Conservation (phyloP, 805 yeast genomes). For the Ogataea pignaliae region DNA sequence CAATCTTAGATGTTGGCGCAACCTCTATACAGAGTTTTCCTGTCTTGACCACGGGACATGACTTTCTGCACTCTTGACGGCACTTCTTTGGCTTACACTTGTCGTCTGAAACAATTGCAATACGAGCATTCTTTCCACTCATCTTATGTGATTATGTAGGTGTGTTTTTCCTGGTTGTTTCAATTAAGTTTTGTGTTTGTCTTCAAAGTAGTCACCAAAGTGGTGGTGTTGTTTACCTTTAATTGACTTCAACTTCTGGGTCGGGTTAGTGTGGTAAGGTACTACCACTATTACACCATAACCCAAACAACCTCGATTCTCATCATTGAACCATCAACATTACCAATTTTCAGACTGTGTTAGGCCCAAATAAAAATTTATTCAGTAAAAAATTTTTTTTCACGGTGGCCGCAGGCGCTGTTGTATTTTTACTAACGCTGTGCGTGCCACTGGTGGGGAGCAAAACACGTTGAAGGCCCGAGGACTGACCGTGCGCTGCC, state of each 20-base stretch:
- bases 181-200: background rate
- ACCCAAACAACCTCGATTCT: too few relatives aligned
- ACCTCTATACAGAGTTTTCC: constrained; percentile 98
- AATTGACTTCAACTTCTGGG: background rate
- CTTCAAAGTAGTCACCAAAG: background rate
- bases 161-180: background rate
- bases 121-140: constrained; percentile 58
- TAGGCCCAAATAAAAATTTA: too few relatives aligned
- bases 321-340: too few relatives aligned
- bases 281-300: too few relatives aligned
- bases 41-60: constrained; percentile 97
- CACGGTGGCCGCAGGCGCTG: too few relatives aligned
- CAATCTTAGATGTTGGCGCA: constrained; percentile 82
- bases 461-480: too few relatives aligned
- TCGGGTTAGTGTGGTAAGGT: background rate
- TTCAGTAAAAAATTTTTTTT: too few relatives aligned
- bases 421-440: too few relatives aligned
- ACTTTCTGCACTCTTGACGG: constrained; percentile 94
- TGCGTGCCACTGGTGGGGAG: too few relatives aligned
- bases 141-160: constrained; percentile 13
- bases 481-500: too few relatives aligned
- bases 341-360: too few relatives aligned
- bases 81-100: constrained; percentile 98
- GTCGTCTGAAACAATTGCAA: constrained; percentile 92
- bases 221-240: background rate